Evolutionary conservation across 768 basidiomycete genomes (phyloP).

Genomic region (Termitomyces sp.): DNA sequence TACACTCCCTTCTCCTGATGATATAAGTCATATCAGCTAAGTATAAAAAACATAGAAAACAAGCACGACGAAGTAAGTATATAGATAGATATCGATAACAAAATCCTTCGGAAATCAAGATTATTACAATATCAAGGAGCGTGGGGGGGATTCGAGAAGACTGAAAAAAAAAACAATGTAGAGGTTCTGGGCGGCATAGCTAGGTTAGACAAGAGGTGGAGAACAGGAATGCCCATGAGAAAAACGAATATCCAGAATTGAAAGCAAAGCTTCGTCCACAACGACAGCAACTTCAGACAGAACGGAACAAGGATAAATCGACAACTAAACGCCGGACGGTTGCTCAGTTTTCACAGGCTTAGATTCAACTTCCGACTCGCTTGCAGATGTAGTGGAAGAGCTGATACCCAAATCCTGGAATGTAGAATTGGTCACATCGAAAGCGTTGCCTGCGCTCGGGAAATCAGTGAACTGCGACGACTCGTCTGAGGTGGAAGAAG

Average conservation of each 20-base stretch:
- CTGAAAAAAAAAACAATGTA: constrained; percentile 23
- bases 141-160: constrained; percentile 20
- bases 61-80: constrained; percentile 19
- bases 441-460: constrained; percentile 51
- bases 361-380: constrained; percentile 58
- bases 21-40: constrained; percentile 7
- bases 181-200: constrained; percentile 6
- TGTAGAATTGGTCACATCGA: constrained; percentile 67
- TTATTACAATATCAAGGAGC: constrained; percentile 37
- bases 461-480: constrained; percentile 71
- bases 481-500: constrained; percentile 60
- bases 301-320: constrained; percentile 16
- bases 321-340: constrained; percentile 26
- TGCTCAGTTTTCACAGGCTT: constrained; percentile 69
- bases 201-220: constrained; percentile 14
- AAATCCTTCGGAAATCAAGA: constrained; percentile 24
- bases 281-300: constrained; percentile 1
- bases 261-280: constrained; percentile 4
- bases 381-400: constrained; percentile 42
- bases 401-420: constrained; percentile 63
- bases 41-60: constrained; percentile 11
- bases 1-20: constrained; percentile 6
- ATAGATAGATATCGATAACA: constrained; percentile 35
- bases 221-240: constrained; percentile 9
- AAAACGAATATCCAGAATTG: constrained; percentile 16